Evolutionary conservation across 1,139 yeast species (phyloP).

Genomic region (Suhomyces coccinellae): DNA sequence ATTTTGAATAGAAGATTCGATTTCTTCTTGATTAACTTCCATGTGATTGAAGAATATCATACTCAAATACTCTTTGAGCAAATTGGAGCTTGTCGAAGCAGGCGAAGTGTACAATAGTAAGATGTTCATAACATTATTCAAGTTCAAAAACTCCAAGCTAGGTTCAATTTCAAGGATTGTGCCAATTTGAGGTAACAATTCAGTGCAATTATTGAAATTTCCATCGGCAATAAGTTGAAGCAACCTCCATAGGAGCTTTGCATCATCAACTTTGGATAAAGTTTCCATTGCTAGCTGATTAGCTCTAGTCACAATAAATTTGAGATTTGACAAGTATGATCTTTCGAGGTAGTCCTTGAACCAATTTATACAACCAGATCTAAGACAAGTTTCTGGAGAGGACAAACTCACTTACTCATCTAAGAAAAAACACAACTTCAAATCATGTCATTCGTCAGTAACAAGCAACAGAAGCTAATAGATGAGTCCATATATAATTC

Average conservation of each 20-base stretch:
- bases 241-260: conserved; percentile 7
- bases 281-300: background rate
- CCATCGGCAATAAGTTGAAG: background rate
- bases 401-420: background rate
- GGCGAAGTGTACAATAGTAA: conserved; percentile 7
- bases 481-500: conserved; percentile 34
- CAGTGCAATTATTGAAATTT: background rate
- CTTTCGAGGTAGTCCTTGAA: background rate
- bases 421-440: background rate
- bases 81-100: background rate
- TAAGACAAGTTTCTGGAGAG: too few relatives aligned
- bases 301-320: background rate
- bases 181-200: background rate
- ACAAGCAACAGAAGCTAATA: conserved; percentile 34
- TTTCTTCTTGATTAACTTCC: background rate
- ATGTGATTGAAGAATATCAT: background rate
- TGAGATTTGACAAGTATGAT: background rate
- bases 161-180: background rate
- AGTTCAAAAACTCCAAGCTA: conserved; percentile 6
- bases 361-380: background rate
- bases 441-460: conserved; percentile 30
- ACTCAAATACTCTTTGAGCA: background rate
- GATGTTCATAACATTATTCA: conserved; percentile 11
- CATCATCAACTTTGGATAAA: conserved; percentile 5
- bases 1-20: background rate